Evolutionary conservation across 176 grass and related monocot genomes (phyloP).

Genomic region (Aegilops umbellulata): DNA sequence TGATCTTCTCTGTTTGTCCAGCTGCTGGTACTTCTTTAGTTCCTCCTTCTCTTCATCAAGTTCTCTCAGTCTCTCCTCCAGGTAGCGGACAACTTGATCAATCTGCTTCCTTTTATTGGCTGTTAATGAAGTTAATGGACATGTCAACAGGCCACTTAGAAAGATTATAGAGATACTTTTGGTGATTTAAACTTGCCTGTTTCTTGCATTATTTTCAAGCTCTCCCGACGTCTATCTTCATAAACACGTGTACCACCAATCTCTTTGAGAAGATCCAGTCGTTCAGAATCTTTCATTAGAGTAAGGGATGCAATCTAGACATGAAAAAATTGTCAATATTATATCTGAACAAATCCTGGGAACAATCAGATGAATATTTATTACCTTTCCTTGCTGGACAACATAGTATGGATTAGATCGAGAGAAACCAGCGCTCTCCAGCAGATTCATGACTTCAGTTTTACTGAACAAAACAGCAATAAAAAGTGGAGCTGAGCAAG

Average conservation of each 20-base stretch:
- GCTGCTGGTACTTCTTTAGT: constrained; percentile 91
- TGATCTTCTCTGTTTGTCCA: constrained; percentile 92
- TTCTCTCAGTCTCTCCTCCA: constrained; percentile 88
- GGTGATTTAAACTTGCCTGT: constrained; percentile 58
- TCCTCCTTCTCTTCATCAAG: constrained; percentile 99
- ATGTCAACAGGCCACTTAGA: neutral
- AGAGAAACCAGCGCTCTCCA: constrained; percentile 99
- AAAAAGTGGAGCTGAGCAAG: constrained; percentile 12
- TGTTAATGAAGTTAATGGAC: constrained; percentile 28
- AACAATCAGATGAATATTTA: constrained; percentile 11
- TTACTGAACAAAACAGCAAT: constrained; percentile 58
- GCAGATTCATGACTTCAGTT: constrained; percentile 99
- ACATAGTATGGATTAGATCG: constrained; percentile 99
- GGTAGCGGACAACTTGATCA: constrained; percentile 90
- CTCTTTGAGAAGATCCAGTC: constrained; percentile 98
- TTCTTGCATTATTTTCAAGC: constrained; percentile 99
- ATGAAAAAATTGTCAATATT: constrained; percentile 24
- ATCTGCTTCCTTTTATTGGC: constrained; percentile 99
- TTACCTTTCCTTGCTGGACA: constrained; percentile 97
- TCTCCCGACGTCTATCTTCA: constrained; percentile 88
- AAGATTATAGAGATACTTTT: constrained; percentile 3
- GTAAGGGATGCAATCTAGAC: constrained; percentile 93
- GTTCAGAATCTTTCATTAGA: constrained; percentile 98
- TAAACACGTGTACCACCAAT: constrained; percentile 97
- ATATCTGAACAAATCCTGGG: constrained; percentile 6